Percentiles rank a stretch among this genome's conserved stretches.
These are phyloP conservation scores for Macrolepiota dolichaula DNA, from an alignment of 768 basidiomycete genomes.

Conservation along the genomic window DNA sequence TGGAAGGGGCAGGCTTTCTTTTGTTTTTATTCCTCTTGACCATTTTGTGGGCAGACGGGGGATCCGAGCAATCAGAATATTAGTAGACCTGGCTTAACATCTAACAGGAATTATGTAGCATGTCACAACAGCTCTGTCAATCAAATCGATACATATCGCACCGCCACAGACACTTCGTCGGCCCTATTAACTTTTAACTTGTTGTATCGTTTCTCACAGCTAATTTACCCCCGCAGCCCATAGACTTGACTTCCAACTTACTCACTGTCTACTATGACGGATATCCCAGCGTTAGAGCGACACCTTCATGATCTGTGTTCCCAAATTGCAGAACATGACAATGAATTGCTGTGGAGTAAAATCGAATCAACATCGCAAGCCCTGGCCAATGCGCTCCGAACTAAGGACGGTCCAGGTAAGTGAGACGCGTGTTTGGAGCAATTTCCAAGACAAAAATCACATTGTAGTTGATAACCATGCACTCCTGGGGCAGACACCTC, in stretches of 20 bases:
- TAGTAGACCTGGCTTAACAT: not conserved
- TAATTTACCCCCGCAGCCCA: not conserved
- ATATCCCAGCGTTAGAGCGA: conserved; percentile 32
- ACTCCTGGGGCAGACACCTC: conserved; percentile 56
- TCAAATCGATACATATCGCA: conserved; percentile 6
- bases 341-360: conserved; percentile 42
- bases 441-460: conserved; percentile 5
- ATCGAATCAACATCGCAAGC: conserved; percentile 50
- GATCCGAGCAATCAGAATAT: not conserved
- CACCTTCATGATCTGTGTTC: conserved; percentile 31
- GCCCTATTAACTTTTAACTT: not conserved
- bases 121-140: not conserved
- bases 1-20: conserved; percentile 32
- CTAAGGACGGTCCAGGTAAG: conserved; percentile 51
- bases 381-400: conserved; percentile 61
- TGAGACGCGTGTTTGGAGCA: not conserved
- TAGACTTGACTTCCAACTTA: not conserved
- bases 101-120: not conserved
- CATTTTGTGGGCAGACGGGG: conserved; percentile 27
- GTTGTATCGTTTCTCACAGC: not conserved
- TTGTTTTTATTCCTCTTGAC: conserved; percentile 57
- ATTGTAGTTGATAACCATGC: conserved; percentile 67
- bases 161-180: conserved; percentile 2
- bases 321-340: conserved; percentile 25
- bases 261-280: conserved; percentile 16